Evolutionary conservation across 495 filamentous ascomycete genomes (phyloP), one percentile per base, ranked within the genome.

Genomic region (Margaritispora aquatica): DNA sequence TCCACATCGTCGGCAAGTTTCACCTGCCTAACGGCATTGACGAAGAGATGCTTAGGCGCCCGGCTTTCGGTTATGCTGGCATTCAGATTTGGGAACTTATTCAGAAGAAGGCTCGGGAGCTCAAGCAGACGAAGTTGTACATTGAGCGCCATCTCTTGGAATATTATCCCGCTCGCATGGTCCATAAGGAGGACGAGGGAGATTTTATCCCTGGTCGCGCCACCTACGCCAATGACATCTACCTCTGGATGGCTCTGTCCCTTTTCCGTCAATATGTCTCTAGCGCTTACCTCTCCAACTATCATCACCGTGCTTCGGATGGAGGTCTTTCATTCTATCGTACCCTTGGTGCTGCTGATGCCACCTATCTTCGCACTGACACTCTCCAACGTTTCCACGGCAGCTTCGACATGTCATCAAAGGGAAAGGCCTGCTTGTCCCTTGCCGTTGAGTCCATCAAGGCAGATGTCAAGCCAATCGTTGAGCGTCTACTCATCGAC

Each of bases 1-100:
- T 77, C 56, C 78, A 83, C 63, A 46, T 77, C 26, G 68, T 73
- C 0, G 79, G 78, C 0, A 66, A 69, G 56, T 81, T 71, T 70
- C 66, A 71, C 17, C 27, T 66, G 1, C 27, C 29, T 58, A 38
- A 52, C 27, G 47, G 60, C 51, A 29, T 61, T 54, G 24, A 68
- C 57, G 54, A 61, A 23, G 11, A 65, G 15, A 21, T 10, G 55
- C 29, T 63, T 53, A 2, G 24, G 22, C 1, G n/a, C 9, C 9
- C 13, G 19, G 0, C 9, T 13, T 31, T 17, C 2, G 21, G 34
- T 13, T 15, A 55, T 54, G 10, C 20, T 2, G 59, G 52, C 21
- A 9, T 2, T 49, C 47, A 55, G 34, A 3, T 50, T 55, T 50
- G 51, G 61, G 38, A 51, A 59, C 48, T 51, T 20, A 51, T 63